A percentile compares a stretch with the other conserved stretches of the same genome.
phyloP scores from a whole-genome alignment of 1,284 basidiomycete species.

The Ceratobasidium sp. region DNA sequence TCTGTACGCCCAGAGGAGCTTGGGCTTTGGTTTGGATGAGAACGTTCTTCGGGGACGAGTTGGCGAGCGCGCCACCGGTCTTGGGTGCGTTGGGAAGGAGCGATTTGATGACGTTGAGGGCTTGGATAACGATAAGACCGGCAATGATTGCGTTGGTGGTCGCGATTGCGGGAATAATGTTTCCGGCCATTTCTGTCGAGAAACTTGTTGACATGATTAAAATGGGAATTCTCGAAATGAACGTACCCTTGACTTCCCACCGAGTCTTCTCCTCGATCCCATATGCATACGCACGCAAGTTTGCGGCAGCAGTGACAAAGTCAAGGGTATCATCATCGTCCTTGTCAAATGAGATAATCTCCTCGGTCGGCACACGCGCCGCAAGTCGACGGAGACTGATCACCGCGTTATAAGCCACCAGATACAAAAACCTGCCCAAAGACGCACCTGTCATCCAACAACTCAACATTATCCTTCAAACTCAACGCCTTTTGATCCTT shows the following conservation, averaged over 20 bases:
- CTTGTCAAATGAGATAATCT: conserved; percentile 92
- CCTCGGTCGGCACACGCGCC: conserved; percentile 72
- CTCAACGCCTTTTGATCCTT: conserved; percentile 82
- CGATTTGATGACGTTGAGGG: conserved; percentile 78
- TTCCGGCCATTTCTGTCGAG: conserved; percentile 94
- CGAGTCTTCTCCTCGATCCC: conserved; percentile 88
- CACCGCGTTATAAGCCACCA: neutral
- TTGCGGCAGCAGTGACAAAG: conserved; percentile 94
- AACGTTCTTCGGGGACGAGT: conserved; percentile 62
- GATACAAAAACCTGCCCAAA: neutral
- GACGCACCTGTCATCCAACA: conserved; percentile 81
- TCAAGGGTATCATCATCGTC: conserved; percentile 97
- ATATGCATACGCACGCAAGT: conserved; percentile 89
- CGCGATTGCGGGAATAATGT: conserved; percentile 98
- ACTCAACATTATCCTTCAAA: conserved; percentile 77
- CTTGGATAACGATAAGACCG: conserved; percentile 92
- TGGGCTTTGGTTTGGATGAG: conserved; percentile 76
- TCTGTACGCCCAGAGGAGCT: conserved; percentile 73
- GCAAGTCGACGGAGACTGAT: conserved; percentile 79
- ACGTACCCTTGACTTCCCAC: conserved; percentile 92
- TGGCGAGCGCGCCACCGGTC: conserved; percentile 42
- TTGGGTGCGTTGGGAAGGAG: conserved; percentile 48
- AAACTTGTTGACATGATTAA: neutral
- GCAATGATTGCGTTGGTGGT: conserved; percentile 98
- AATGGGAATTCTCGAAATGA: conserved; percentile 25